A percentile compares a stretch with the other conserved stretches of the same genome.
These are phyloP conservation scores for Phytophthora crassamura DNA, from an alignment of 352 stramenopile species.

Conservation along the genomic window DNA sequence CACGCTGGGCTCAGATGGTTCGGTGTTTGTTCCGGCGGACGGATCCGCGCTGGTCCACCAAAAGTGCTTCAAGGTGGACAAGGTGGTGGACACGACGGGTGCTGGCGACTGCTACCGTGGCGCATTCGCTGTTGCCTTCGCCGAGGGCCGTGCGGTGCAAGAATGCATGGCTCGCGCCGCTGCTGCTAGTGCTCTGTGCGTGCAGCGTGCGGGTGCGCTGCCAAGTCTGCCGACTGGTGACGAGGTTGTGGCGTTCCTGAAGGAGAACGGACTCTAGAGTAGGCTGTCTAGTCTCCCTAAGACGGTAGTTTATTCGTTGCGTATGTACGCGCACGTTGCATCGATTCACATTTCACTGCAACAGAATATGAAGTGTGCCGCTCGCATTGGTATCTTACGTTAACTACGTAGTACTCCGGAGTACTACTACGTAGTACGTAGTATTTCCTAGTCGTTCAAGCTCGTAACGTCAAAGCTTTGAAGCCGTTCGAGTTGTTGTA, in stretches of 20 bases:
- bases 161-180: slow-evolving; percentile 64
- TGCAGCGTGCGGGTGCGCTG: slow-evolving; percentile 68
- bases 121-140: slow-evolving; percentile 68
- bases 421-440: too few relatives aligned
- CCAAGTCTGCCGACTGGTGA: slow-evolving; percentile 67
- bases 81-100: slow-evolving; percentile 82
- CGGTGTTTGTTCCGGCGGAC: slow-evolving; percentile 62
- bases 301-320: too few relatives aligned
- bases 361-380: too few relatives aligned
- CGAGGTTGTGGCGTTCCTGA: slow-evolving; percentile 42
- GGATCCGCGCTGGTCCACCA: slow-evolving; percentile 54
- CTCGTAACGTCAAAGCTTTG: too few relatives aligned
- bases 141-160: slow-evolving; percentile 50
- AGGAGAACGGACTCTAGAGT: too few relatives aligned
- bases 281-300: too few relatives aligned
- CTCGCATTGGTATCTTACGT: too few relatives aligned
- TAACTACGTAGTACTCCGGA: too few relatives aligned
- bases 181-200: slow-evolving; percentile 70
- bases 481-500: too few relatives aligned
- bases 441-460: too few relatives aligned
- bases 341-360: too few relatives aligned
- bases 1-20: slow-evolving; percentile 69
- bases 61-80: slow-evolving; percentile 56
- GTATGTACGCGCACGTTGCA: too few relatives aligned
- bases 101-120: slow-evolving; percentile 83